Evolutionary conservation across 2,329 filamentous ascomycete species (phyloP).

Genomic region (Pseudogymnoascus sp.): DNA sequence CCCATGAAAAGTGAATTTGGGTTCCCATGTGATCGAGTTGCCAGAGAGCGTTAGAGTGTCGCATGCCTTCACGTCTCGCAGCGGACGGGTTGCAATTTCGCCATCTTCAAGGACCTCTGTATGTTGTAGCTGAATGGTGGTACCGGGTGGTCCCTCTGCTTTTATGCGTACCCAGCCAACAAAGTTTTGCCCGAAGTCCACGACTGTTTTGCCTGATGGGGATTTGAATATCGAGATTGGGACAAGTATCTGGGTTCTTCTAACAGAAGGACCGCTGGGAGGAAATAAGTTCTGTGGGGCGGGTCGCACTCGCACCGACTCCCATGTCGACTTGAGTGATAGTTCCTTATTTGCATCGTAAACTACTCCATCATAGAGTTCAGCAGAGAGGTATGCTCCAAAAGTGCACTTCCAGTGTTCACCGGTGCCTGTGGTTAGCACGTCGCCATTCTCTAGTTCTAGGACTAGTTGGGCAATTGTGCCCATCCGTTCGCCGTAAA

Average conservation of each 20-base stretch:
- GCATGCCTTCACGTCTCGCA: conserved; percentile 30
- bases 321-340: conserved; percentile 24
- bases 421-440: conserved; percentile 30
- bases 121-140: conserved; percentile 30
- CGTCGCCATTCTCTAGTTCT: conserved; percentile 28
- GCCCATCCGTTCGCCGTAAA: conserved; percentile 35
- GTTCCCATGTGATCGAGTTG: conserved; percentile 29
- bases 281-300: conserved; percentile 31
- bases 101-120: conserved; percentile 36
- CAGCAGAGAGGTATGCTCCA: conserved; percentile 31
- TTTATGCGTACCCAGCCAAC: neutral
- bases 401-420: conserved; percentile 31
- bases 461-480: conserved; percentile 35
- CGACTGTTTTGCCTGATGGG: neutral
- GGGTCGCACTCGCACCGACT: conserved; percentile 26
- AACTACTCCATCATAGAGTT: conserved; percentile 47
- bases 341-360: conserved; percentile 35
- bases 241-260: conserved; percentile 27
- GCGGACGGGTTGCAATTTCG: conserved; percentile 32
- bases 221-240: neutral
- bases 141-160: conserved; percentile 8
- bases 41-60: conserved; percentile 30
- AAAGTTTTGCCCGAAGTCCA: conserved; percentile 1
- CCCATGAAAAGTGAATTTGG: conserved; percentile 41
- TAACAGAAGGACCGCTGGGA: conserved; percentile 38